Conservation (phyloP, 768 basidiomycete species). For the Tulasnella sp. region DNA sequence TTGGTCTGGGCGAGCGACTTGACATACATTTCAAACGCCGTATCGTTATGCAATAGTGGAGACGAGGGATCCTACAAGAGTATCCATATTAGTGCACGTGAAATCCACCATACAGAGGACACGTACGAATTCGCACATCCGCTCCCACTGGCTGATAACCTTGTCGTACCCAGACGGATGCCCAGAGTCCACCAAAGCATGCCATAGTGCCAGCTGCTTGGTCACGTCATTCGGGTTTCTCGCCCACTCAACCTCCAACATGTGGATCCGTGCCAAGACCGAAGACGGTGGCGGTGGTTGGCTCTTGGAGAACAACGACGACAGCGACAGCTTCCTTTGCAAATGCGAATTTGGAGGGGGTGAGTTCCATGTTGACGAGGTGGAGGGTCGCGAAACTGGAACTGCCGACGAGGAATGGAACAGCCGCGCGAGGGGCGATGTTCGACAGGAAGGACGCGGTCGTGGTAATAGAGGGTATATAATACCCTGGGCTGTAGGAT, state of each 20-base stretch:
- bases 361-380: no score
- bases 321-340: no score
- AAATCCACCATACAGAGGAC: background rate
- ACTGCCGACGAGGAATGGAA: no score
- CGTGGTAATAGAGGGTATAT: no score
- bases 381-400: no score
- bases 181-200: slow-evolving; percentile 51
- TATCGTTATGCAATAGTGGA: slow-evolving; percentile 54
- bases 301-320: no score
- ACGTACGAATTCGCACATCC: slow-evolving; percentile 72
- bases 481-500: no score
- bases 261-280: slow-evolving; percentile 12
- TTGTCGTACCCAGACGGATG: slow-evolving; percentile 58
- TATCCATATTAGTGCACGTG: slow-evolving; percentile 15
- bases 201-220: slow-evolving; percentile 58
- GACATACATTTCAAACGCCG: slow-evolving; percentile 67
- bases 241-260: slow-evolving; percentile 58
- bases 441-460: no score
- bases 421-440: no score
- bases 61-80: slow-evolving; percentile 47
- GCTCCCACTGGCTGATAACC: slow-evolving; percentile 69
- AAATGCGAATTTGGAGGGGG: no score
- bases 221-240: slow-evolving; percentile 52
- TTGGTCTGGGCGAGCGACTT: slow-evolving; percentile 55
- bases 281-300: slow-evolving; percentile 13